Evolutionary conservation across 2,329 filamentous ascomycete genomes (phyloP), one percentile per base, ranked within the genome.

Genomic region (Diaporthe ampelina): DNA sequence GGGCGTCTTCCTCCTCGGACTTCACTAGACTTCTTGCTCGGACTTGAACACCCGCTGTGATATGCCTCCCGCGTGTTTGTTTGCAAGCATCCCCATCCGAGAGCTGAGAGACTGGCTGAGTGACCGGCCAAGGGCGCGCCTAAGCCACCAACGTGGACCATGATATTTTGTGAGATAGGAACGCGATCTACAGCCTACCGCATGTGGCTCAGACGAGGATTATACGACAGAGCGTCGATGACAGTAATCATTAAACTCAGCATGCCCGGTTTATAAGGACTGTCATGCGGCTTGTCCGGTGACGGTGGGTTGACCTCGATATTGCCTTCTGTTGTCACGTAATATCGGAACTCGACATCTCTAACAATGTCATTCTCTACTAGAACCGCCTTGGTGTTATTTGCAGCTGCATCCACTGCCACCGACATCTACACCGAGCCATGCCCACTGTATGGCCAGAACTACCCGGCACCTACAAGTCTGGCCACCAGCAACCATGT

Each of bases 401-500:
- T 50, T 21, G 29, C 17, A 35, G 29, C 48, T 21, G 32, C 52
- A 17, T 73, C 61, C 32, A 21, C 71, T 15, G 71, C 61, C 11
- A 19, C 71, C 8, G 17, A 35, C 13, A 3, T 43, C 5, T 40
- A 69, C 21, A 69, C 52, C 40, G 15, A 73, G 13, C 71, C 71
- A 4, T 73, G 71, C 43, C 71, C 59, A 4, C 71, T 73, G 15
- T 69, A 73, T n/a, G 71, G 29, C 26, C 61, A 50, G 24, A 69
- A 73, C 6, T 69, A 67, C 9, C 61, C 71, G n/a, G 40, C 71
- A 11, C 71, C 71, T 10, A 73, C 40, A 3, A 50, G 29, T 9
- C 21, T 69, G 17, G 54, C 52, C 21, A 58, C 29, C 40, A 69
- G 52, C 52, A 48, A 37, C 9, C 17, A 35, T 4, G n/a, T 73